Base-by-base conservation (phyloP, 345 rosid species). In the Mangifera indica region DNA sequence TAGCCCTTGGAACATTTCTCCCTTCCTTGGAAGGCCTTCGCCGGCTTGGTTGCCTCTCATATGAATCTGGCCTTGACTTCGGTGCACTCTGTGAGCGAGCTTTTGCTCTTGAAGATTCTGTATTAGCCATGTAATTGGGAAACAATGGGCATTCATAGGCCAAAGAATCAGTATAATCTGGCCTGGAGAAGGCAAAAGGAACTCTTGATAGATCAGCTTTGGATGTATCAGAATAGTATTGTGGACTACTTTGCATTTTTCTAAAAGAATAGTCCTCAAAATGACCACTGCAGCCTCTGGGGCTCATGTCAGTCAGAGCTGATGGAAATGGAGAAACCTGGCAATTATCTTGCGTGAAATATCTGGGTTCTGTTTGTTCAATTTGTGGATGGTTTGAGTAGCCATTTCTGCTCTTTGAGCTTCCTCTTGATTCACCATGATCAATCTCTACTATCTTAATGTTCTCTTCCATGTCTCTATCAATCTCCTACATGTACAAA, bases 41-140 rank as follows among this genome's bases (percentile, higher is more conserved):
- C 69, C 89, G 67, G 63, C 84, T 91, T 0, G 81, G 85, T 68
- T 85, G 97, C 84, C 89, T 83, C 77, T 93, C 98, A 15, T 76
- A 85, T 59, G 85, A 73, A 20, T 90, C 96, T 0, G 89, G 87
- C 81, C 97, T 86, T 60, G 85, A 88, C 72, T 87, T 89, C 0
- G 97, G 96, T 0, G 91, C 97, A 60, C 97, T 92, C 21, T 89
- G 96, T 61, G 97, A 92, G 57, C 96, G 76, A 60, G 81, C 88
- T 68, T 89, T 92, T 24, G 93, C 96, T 74, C 83, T 81, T 21
- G 96, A 92, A 66, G 96, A 88, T 72, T 88, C 83, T 17, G 97
- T 92, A 75, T 89, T 92, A 0, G 97, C 88, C 97, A 92, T 92
- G 87, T 95, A 95, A 53, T 78, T 95, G 7, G 98, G 98, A 77